These are phyloP conservation scores for Amphibolis antarctica DNA, from an alignment of 106 monocot genomes.

Conservation along the genomic window DNA sequence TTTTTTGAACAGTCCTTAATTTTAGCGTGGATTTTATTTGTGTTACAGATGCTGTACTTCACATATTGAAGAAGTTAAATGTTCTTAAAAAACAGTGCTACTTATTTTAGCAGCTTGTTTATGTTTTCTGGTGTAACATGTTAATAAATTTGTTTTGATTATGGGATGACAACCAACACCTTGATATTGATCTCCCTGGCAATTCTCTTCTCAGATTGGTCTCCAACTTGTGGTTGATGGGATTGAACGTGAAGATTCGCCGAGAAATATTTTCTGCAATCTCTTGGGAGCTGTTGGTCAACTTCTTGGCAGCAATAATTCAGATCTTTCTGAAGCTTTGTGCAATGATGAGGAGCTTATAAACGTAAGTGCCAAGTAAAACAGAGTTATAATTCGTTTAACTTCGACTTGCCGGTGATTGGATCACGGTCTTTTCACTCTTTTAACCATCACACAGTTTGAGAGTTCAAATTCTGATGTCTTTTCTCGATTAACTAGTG, in stretches of 20 bases:
- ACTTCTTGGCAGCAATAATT: not conserved
- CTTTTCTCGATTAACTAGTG: too few relatives aligned
- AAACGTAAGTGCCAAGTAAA: constrained; percentile 1
- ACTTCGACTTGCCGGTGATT: not conserved
- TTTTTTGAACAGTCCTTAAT: too few relatives aligned
- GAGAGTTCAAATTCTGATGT: not conserved
- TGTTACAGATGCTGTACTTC: too few relatives aligned
- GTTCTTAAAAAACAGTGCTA: too few relatives aligned
- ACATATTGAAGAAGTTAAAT: too few relatives aligned
- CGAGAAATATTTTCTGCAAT: not conserved
- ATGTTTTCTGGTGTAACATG: not conserved
- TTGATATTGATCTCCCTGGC: not conserved
- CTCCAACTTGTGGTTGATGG: not conserved
- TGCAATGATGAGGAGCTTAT: constrained; percentile 1
- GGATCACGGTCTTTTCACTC: not conserved
- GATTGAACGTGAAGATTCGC: not conserved
- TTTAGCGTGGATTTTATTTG: too few relatives aligned
- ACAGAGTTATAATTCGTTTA: not conserved
- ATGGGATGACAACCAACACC: not conserved
- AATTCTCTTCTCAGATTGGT: not conserved
- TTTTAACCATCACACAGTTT: too few relatives aligned
- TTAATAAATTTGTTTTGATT: not conserved
- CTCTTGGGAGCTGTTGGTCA: not conserved
- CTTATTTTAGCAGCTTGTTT: too few relatives aligned
- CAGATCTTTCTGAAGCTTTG: not conserved